Conservation (phyloP, 176 grass and related monocot genomes). For the Phoenix dactylifera region DNA sequence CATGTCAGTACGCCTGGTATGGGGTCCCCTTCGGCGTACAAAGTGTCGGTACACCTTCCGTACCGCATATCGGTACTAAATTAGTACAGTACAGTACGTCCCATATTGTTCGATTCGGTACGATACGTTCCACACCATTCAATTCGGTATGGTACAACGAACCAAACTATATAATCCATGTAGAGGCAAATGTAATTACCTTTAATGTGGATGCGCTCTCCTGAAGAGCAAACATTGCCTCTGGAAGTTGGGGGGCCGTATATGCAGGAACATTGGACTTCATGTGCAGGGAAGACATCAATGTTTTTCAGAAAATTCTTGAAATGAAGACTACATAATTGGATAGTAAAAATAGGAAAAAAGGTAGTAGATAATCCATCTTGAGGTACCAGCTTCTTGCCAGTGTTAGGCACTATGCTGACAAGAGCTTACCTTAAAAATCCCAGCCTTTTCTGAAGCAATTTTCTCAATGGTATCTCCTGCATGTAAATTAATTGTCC, state of each 20-base stretch:
- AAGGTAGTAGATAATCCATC: constrained; percentile 18
- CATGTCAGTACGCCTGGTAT: too few relatives aligned
- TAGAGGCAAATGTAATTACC: constrained; percentile 20
- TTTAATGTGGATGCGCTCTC: constrained; percentile 23
- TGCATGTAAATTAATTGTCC: constrained; percentile 7
- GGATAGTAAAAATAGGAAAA: constrained; percentile 17
- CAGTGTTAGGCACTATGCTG: background rate
- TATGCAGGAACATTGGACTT: constrained; percentile 35
- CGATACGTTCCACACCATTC: too few relatives aligned
- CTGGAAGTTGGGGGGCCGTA: constrained; percentile 28
- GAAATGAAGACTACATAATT: constrained; percentile 29
- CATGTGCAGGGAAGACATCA: constrained; percentile 15
- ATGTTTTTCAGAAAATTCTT: constrained; percentile 26
- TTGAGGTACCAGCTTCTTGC: constrained; percentile 1
- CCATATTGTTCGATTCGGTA: too few relatives aligned
- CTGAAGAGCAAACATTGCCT: constrained; percentile 29
- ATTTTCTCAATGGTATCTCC: constrained; percentile 23
- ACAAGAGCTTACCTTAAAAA: constrained; percentile 17
- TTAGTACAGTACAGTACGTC: too few relatives aligned
- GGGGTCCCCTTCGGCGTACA: too few relatives aligned
- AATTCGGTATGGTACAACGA: too few relatives aligned
- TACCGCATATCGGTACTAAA: too few relatives aligned
- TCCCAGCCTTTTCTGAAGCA: constrained; percentile 18
- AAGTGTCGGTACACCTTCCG: too few relatives aligned
- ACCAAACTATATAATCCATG: background rate